These are phyloP conservation scores for Paramecium primaurelia DNA, from an alignment of 73 alveolate species.

Conservation along the genomic window DNA sequence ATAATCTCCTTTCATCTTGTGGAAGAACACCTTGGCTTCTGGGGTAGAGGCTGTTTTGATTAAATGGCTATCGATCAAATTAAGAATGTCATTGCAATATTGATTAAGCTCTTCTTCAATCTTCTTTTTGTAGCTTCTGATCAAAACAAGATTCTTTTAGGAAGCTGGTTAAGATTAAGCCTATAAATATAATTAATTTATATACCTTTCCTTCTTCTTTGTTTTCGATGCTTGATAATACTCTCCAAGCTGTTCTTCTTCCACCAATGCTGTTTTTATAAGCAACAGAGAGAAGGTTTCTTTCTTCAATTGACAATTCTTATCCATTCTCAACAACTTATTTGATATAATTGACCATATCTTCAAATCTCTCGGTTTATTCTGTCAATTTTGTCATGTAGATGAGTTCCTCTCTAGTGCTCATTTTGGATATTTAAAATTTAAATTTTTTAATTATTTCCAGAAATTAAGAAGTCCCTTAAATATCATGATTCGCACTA, in stretches of 20 bases:
- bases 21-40: conserved; percentile 80
- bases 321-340: conserved; percentile 68
- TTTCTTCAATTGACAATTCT: conserved; percentile 80
- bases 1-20: conserved; percentile 85
- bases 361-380: conserved; percentile 78
- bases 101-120: conserved; percentile 73
- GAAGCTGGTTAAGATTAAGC: conserved; percentile 47
- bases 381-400: conserved; percentile 83
- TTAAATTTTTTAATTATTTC: neutral
- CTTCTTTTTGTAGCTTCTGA: conserved; percentile 67
- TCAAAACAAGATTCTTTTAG: conserved; percentile 39
- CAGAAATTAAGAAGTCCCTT: neutral
- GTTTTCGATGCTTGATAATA: conserved; percentile 68
- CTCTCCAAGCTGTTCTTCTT: conserved; percentile 82
- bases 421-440: neutral
- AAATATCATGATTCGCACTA: neutral
- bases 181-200: conserved; percentile 34
- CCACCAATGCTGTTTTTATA: conserved; percentile 77
- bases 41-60: conserved; percentile 69
- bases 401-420: conserved; percentile 68
- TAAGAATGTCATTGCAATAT: conserved; percentile 67
- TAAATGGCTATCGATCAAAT: conserved; percentile 64
- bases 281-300: conserved; percentile 81
- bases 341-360: conserved; percentile 75
- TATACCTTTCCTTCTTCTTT: conserved; percentile 73